A percentile compares a stretch with the other conserved stretches of the same genome.
These are phyloP conservation scores for Linnemannia exigua DNA, from an alignment of 192 early-diverging fungal genomes.

Conservation along the genomic window DNA sequence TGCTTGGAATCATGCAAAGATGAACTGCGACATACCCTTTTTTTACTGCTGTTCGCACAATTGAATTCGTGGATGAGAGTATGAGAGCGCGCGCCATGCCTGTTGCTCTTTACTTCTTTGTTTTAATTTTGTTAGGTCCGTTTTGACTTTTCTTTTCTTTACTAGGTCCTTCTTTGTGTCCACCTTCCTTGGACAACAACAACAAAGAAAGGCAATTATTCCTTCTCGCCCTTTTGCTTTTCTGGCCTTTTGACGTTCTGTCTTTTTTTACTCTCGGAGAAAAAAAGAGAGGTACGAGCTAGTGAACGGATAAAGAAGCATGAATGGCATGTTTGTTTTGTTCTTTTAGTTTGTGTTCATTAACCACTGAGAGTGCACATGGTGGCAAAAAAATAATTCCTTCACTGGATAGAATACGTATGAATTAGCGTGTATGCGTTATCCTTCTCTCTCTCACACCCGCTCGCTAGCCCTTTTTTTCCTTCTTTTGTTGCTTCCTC, in stretches of 20 bases:
- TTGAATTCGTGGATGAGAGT: neutral
- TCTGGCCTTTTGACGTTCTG: slow-evolving; percentile 8
- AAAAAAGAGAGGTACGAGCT: neutral
- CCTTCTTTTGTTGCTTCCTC: neutral
- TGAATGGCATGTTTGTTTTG: neutral
- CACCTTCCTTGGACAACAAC: neutral
- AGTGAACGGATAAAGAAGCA: neutral
- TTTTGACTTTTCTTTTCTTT: neutral
- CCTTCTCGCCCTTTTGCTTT: slow-evolving; percentile 12
- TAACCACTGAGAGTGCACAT: neutral
- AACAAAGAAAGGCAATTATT: neutral
- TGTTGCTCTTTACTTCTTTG: neutral
- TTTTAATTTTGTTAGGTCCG: neutral
- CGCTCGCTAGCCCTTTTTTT: neutral
- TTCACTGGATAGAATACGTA: no score
- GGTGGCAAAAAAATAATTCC: neutral
- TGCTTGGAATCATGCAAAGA: no score
- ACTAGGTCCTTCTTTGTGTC: neutral
- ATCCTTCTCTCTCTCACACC: neutral
- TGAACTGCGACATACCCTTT: neutral
- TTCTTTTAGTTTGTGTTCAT: neutral
- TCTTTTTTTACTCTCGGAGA: neutral
- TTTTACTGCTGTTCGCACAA: neutral
- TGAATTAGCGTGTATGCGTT: neutral
- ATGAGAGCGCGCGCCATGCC: neutral